A percentile compares a stretch with the other conserved stretches of the same genome.
These are phyloP conservation scores for Trichoderma atroviride DNA, from an alignment of 2,329 filamentous ascomycete species.

Conservation along the genomic window DNA sequence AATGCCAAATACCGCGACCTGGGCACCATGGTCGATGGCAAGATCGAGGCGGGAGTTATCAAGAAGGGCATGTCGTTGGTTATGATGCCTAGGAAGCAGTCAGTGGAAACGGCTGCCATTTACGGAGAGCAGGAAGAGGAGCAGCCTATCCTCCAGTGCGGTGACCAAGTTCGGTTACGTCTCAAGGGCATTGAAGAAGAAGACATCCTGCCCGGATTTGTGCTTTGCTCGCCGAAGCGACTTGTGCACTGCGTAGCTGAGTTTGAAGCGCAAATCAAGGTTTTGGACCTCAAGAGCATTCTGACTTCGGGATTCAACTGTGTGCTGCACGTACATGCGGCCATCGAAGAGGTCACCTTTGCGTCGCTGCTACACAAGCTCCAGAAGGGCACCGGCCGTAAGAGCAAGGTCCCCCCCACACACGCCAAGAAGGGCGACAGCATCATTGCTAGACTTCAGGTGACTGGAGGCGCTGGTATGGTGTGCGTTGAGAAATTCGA, in stretches of 20 bases:
- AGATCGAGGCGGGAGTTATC: slow-evolving; percentile 91
- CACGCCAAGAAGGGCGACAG: slow-evolving; percentile 81
- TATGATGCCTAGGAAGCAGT: slow-evolving; percentile 94
- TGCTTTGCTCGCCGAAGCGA: slow-evolving; percentile 91
- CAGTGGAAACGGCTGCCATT: slow-evolving; percentile 77
- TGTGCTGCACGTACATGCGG: slow-evolving; percentile 94
- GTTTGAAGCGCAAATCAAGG: slow-evolving; percentile 96
- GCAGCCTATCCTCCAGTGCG: slow-evolving; percentile 76
- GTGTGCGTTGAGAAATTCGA: slow-evolving; percentile 95
- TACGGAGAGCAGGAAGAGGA: slow-evolving; percentile 98
- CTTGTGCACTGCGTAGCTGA: slow-evolving; percentile 85
- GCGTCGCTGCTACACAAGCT: slow-evolving; percentile 85
- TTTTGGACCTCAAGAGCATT: slow-evolving; percentile 93
- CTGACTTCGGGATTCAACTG: slow-evolving; percentile 96
- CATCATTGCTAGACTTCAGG: slow-evolving; percentile 89
- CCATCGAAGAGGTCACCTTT: slow-evolving; percentile 97
- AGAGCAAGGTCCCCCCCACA: slow-evolving; percentile 89
- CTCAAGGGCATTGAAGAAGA: slow-evolving; percentile 96
- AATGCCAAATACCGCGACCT: slow-evolving; percentile 96
- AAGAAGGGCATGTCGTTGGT: slow-evolving; percentile 85
- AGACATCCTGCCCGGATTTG: slow-evolving; percentile 92
- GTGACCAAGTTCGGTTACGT: slow-evolving; percentile 91
- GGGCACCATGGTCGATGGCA: slow-evolving; percentile 96
- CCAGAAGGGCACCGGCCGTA: slow-evolving; percentile 90
- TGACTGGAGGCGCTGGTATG: slow-evolving; percentile 80